A percentile compares a stretch with the other conserved stretches of the same genome.
Conservation (phyloP, 495 filamentous ascomycete genomes). For the Lasiosphaeria ovina region DNA sequence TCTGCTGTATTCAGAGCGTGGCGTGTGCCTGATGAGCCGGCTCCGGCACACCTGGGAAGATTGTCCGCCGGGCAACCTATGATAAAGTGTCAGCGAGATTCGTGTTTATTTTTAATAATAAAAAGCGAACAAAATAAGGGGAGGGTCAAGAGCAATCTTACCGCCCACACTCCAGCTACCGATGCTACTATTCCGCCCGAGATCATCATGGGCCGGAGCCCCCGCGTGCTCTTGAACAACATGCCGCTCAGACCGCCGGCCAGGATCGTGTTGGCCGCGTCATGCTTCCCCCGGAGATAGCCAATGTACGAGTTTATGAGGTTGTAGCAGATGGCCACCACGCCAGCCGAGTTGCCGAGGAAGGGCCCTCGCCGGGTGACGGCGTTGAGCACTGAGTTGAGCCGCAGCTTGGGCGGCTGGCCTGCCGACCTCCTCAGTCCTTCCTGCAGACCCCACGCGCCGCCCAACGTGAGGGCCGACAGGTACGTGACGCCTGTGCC, state of each 20-base stretch:
- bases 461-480: constrained; percentile 77
- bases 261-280: constrained; percentile 79
- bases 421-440: constrained; percentile 70
- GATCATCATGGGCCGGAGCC: constrained; percentile 86
- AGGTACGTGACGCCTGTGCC: constrained; percentile 94
- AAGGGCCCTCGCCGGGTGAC: constrained; percentile 93
- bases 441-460: constrained; percentile 87
- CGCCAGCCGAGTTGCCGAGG: constrained; percentile 90
- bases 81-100: constrained; percentile 5
- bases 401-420: constrained; percentile 81
- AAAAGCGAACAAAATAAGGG: neutral
- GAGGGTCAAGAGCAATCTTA: constrained; percentile 49
- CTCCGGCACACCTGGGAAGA: constrained; percentile 26
- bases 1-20: constrained; percentile 10
- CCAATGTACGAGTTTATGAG: constrained; percentile 90
- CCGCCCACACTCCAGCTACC: constrained; percentile 83
- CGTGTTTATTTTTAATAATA: neutral
- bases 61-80: constrained; percentile 31
- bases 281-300: constrained; percentile 82
- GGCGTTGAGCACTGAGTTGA: constrained; percentile 92
- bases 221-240: constrained; percentile 93
- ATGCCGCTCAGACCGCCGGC: constrained; percentile 86
- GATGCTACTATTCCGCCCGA: constrained; percentile 82
- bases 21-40: constrained; percentile 11
- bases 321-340: constrained; percentile 93